Conservation (phyloP, 2,329 filamentous ascomycete genomes). For the Penicillium capsulatum region DNA sequence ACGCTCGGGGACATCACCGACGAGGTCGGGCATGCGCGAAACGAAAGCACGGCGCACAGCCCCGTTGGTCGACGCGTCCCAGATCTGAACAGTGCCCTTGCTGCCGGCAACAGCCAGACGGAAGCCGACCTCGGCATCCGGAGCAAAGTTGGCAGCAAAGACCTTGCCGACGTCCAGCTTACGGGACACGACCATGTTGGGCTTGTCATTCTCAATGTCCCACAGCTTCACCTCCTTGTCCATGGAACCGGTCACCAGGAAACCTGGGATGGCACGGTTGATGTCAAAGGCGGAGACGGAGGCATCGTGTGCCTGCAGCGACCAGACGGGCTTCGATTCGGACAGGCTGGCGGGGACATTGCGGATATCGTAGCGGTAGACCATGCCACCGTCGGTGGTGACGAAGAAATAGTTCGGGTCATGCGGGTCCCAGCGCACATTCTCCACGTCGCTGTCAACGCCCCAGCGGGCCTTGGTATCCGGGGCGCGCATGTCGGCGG, state of each 20-base stretch:
- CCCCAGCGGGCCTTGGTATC: slow-evolving; percentile 83
- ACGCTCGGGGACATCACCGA: slow-evolving; percentile 66
- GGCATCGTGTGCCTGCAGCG: slow-evolving; percentile 90
- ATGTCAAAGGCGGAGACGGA: slow-evolving; percentile 89
- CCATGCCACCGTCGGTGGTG: slow-evolving; percentile 83
- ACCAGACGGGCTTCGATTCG: slow-evolving; percentile 83
- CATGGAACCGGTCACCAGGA: slow-evolving; percentile 86
- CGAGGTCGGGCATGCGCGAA: slow-evolving; percentile 58
- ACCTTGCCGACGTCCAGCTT: slow-evolving; percentile 93
- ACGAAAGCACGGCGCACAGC: slow-evolving; percentile 83
- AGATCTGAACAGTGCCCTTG: slow-evolving; percentile 87
- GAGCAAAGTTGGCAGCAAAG: slow-evolving; percentile 85
- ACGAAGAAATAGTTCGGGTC: slow-evolving; percentile 92
- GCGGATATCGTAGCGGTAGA: slow-evolving; percentile 88
- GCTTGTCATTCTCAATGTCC: slow-evolving; percentile 78
- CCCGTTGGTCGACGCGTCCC: slow-evolving; percentile 93
- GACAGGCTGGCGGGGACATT: slow-evolving; percentile 68
- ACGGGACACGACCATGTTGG: slow-evolving; percentile 83
- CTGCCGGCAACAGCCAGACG: slow-evolving; percentile 89
- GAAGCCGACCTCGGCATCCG: slow-evolving; percentile 87
- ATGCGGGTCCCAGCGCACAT: slow-evolving; percentile 87
- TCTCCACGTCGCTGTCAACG: slow-evolving; percentile 93
- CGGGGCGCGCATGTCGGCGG: slow-evolving; percentile 93
- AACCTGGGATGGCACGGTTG: slow-evolving; percentile 84
- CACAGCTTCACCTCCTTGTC: slow-evolving; percentile 96